phyloP scores from a whole-genome alignment of 768 basidiomycete species.

The Leccinum olivaceopallidum region DNA sequence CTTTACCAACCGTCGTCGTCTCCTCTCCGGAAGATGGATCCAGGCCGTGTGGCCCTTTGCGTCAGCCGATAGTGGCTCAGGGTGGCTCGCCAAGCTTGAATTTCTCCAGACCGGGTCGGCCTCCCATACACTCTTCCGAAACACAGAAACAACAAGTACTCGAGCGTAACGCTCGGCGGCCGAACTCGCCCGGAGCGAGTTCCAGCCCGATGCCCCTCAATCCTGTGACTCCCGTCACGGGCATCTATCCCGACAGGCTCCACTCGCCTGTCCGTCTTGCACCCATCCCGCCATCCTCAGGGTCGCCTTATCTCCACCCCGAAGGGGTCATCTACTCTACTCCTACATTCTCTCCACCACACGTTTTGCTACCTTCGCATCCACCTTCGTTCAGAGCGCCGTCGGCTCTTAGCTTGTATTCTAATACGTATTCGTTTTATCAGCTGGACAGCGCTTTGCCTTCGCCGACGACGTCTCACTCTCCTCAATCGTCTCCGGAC shows the following conservation, averaged over 20 bases:
- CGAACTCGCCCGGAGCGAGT: constrained; percentile 32
- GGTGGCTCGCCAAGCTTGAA: constrained; percentile 44
- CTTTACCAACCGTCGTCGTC: constrained; percentile 55
- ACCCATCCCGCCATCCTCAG: background rate
- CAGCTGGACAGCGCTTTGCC: constrained; percentile 48
- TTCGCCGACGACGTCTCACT: constrained; percentile 41
- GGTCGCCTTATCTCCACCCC: constrained; percentile 20
- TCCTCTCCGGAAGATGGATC: constrained; percentile 41
- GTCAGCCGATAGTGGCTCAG: constrained; percentile 42
- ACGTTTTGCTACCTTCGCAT: constrained; percentile 27
- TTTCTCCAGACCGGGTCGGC: constrained; percentile 64
- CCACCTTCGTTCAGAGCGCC: constrained; percentile 38
- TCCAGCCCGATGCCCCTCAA: constrained; percentile 7
- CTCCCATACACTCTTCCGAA: constrained; percentile 39
- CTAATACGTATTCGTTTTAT: constrained; percentile 63
- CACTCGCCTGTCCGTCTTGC: background rate
- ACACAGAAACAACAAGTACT: constrained; percentile 47
- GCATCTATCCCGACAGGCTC: constrained; percentile 12
- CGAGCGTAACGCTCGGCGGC: constrained; percentile 55
- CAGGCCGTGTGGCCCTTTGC: constrained; percentile 27
- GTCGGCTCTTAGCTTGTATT: constrained; percentile 52
- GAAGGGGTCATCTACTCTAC: constrained; percentile 11
- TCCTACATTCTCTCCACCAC: constrained; percentile 16
- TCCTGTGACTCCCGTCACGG: constrained; percentile 26
- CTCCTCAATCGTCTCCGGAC: constrained; percentile 6